phyloP scores from a whole-genome alignment of 257 asterid species.

The Misopates orontium region DNA sequence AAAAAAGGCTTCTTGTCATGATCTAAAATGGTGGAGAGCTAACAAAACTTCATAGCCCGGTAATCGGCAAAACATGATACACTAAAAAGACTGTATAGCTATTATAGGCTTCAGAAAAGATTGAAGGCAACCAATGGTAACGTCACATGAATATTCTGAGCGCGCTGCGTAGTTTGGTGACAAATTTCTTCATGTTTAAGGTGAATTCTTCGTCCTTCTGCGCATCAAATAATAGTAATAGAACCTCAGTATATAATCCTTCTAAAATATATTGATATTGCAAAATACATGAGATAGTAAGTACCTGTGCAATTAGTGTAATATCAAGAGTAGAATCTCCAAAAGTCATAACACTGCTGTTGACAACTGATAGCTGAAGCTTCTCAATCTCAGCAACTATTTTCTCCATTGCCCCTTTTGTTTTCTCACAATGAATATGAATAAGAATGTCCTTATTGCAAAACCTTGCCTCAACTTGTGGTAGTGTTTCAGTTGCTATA shows the following conservation, averaged over 20 bases:
- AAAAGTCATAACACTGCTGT: conserved; percentile 59
- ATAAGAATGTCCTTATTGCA: conserved; percentile 59
- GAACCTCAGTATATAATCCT: not conserved
- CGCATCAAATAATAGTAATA: not conserved
- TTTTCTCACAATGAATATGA: conserved; percentile 66
- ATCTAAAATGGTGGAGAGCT: not conserved
- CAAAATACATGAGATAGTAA: not conserved
- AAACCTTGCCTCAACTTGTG: conserved; percentile 64
- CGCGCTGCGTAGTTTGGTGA: not conserved
- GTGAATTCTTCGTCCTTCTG: conserved; percentile 7
- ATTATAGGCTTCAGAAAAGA: too few relatives aligned
- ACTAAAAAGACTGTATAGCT: not conserved
- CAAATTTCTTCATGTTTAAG: not conserved
- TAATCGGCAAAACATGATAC: not conserved
- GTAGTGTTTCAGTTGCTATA: conserved; percentile 29
- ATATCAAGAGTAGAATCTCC: conserved; percentile 68
- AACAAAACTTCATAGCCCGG: not conserved
- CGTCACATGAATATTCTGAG: not conserved
- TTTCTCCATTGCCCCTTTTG: conserved; percentile 53
- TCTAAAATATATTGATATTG: not conserved
- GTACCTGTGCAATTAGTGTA: conserved; percentile 64
- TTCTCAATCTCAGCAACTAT: conserved; percentile 57
- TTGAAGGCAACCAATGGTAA: too few relatives aligned
- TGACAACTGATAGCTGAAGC: conserved; percentile 56
- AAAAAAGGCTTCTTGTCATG: not conserved